These are phyloP conservation scores for Fusarium denticulatum DNA, from an alignment of 2,329 filamentous ascomycete species.

Conservation along the genomic window DNA sequence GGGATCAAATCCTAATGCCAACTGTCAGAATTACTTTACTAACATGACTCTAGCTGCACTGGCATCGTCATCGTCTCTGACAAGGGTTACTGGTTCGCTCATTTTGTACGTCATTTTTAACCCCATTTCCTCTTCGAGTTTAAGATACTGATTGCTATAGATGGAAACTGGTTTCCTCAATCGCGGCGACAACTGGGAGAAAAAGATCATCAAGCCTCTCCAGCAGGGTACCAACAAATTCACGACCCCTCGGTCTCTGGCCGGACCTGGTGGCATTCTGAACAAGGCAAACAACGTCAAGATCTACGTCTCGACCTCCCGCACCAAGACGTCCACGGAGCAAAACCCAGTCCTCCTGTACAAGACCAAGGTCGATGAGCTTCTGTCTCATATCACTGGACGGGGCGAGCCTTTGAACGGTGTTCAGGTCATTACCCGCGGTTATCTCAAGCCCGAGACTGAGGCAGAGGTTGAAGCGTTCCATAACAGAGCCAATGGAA, in stretches of 20 bases:
- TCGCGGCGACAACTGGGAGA: background rate
- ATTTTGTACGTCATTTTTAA: background rate
- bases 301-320: background rate
- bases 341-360: background rate
- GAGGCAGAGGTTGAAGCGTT: background rate
- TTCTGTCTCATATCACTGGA: background rate
- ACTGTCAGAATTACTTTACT: background rate
- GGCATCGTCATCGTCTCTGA: background rate
- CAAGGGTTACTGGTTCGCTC: background rate
- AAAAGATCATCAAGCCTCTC: background rate
- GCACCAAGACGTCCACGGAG: background rate
- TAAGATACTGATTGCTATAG: background rate
- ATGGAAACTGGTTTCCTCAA: background rate
- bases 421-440: background rate
- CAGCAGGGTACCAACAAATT: background rate
- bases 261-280: background rate
- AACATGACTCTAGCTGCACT: background rate
- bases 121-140: fast-evolving
- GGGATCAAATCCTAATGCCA: background rate
- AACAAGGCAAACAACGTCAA: background rate
- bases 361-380: background rate
- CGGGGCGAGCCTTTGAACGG: background rate
- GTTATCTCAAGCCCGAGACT: background rate
- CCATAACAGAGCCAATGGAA: background rate
- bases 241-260: background rate